These are phyloP conservation scores for Coprinopsis strossmayeri DNA, from an alignment of 768 basidiomycete genomes.

Conservation along the genomic window DNA sequence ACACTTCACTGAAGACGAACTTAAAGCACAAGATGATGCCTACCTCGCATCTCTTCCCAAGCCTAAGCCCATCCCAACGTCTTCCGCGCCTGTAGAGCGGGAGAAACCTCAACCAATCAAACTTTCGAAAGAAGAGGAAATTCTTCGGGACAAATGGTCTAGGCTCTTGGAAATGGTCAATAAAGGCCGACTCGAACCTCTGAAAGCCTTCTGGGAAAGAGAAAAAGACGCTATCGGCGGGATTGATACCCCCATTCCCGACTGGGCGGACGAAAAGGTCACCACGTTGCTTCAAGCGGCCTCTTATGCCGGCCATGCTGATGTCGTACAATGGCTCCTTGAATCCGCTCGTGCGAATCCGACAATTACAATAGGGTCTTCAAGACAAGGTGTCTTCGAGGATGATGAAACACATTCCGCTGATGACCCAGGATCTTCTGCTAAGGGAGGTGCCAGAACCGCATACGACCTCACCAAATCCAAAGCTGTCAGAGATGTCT, in stretches of 20 bases:
- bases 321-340: constrained; percentile 68
- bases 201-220: constrained; percentile 77
- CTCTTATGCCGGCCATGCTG: constrained; percentile 65
- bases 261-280: constrained; percentile 57
- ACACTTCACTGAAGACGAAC: constrained; percentile 77
- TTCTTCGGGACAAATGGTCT: constrained; percentile 70
- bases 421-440: constrained; percentile 7
- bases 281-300: constrained; percentile 78
- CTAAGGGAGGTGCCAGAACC: constrained; percentile 34
- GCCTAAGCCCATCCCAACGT: constrained; percentile 48
- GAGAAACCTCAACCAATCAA: constrained; percentile 48
- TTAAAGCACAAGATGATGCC: constrained; percentile 82
- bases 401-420: constrained; percentile 16
- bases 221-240: constrained; percentile 55
- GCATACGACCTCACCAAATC: constrained; percentile 86
- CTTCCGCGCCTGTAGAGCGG: constrained; percentile 26
- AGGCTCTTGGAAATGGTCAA: constrained; percentile 85
- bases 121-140: constrained; percentile 77
- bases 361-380: constrained; percentile 51
- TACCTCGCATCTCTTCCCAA: constrained; percentile 87
- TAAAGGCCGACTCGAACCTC: constrained; percentile 79
- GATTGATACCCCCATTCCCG: constrained; percentile 57
- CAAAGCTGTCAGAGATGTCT: constrained; percentile 73
- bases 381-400: constrained; percentile 18
- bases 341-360: constrained; percentile 77